Evolutionary conservation across 371 early-diverging fungal genomes (phyloP).

Genomic region (Quaeritorhiza haematococci): DNA sequence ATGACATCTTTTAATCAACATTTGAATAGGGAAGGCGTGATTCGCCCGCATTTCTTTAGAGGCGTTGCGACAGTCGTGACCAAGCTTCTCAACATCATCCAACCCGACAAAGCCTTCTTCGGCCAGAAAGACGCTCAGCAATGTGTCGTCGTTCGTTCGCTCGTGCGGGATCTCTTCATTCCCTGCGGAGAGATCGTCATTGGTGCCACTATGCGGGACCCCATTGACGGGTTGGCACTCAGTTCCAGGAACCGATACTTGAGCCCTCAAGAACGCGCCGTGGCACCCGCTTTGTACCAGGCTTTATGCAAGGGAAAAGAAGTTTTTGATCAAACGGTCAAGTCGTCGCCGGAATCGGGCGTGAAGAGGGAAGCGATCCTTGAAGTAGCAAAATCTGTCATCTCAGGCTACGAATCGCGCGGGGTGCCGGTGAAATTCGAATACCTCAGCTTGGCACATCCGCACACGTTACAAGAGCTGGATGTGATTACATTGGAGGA

Average conservation of each 20-base stretch:
- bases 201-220: conserved; percentile 73
- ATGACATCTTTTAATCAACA: background rate
- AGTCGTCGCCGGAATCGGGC: conserved; percentile 13
- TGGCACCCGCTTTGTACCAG: conserved; percentile 73
- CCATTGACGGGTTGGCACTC: conserved; percentile 87
- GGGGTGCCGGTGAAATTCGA: conserved; percentile 74
- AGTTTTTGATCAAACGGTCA: conserved; percentile 30
- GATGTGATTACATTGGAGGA: conserved; percentile 35
- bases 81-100: conserved; percentile 86
- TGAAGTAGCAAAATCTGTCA: conserved; percentile 8
- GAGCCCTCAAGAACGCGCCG: conserved; percentile 57
- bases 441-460: conserved; percentile 78
- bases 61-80: conserved; percentile 94
- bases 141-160: conserved; percentile 73
- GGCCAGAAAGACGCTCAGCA: conserved; percentile 98
- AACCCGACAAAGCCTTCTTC: conserved; percentile 80
- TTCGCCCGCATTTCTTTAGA: conserved; percentile 94
- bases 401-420: conserved; percentile 32
- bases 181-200: conserved; percentile 65
- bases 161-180: conserved; percentile 72
- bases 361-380: conserved; percentile 14
- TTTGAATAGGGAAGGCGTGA: conserved; percentile 65
- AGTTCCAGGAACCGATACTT: conserved; percentile 86
- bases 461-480: conserved; percentile 63
- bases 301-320: conserved; percentile 57